Conservation (phyloP, 2,329 filamentous ascomycete species). For the Raffaelea deltoideospora region DNA sequence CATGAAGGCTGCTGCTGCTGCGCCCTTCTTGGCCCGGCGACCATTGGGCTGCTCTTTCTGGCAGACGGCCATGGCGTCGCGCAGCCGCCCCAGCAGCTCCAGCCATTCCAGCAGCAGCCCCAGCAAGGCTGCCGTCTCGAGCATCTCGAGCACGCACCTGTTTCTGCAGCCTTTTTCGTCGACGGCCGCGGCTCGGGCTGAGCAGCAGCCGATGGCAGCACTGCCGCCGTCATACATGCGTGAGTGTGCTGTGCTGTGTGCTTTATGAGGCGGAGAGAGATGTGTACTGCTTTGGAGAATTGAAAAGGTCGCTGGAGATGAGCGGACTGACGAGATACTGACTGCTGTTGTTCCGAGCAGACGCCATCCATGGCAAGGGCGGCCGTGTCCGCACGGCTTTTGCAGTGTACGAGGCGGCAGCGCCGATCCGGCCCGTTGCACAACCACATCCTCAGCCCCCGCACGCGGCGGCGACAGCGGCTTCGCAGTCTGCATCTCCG, state of each 20-base stretch:
- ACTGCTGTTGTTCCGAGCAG: conserved; percentile 3
- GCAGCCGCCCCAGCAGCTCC: background rate
- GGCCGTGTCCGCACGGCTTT: conserved; percentile 25
- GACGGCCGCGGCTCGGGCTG: background rate
- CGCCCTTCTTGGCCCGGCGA: no score
- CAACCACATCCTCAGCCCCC: background rate
- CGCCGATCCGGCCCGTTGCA: no score
- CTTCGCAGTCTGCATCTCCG: conserved; percentile 3
- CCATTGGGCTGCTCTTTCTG: no score
- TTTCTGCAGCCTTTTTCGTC: background rate
- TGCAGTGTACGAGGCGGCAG: conserved; percentile 35
- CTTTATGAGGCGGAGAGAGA: no score
- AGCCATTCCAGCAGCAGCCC: background rate
- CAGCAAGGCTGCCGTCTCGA: background rate
- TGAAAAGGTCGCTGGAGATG: no score
- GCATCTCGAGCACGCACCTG: background rate
- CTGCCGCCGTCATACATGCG: background rate
- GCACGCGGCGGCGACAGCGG: conserved; percentile 1
- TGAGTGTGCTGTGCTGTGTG: background rate
- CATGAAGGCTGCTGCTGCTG: no score
- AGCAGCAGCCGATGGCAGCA: background rate
- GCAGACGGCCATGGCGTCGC: no score
- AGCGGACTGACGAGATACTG: background rate
- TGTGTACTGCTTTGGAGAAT: no score
- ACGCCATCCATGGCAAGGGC: conserved; percentile 6